Evolutionary conservation across 2,329 filamentous ascomycete species (phyloP).

Genomic region (Simplicillium aogashimaense): DNA sequence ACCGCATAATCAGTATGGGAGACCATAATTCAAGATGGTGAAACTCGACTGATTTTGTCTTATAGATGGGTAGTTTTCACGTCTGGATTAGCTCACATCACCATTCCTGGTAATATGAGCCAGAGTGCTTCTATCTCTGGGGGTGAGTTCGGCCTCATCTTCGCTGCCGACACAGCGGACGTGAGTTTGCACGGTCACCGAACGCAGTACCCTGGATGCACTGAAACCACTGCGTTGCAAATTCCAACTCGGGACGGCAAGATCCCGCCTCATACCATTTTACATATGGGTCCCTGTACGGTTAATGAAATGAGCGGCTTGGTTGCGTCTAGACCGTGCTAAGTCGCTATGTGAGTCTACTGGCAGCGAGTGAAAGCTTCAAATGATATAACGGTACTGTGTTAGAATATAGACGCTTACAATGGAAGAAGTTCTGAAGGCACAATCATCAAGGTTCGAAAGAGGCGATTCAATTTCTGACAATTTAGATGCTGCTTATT

Average conservation of each 20-base stretch:
- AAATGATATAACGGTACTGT: too few species aligned
- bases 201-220: conserved; percentile 26
- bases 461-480: too few species aligned
- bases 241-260: conserved; percentile 4
- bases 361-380: too few species aligned
- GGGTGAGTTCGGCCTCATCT: conserved; percentile 28
- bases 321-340: too few species aligned
- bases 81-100: conserved; percentile 28
- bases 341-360: too few species aligned
- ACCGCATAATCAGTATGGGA: conserved; percentile 27
- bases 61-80: conserved; percentile 24
- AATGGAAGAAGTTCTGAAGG: too few species aligned
- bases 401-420: too few species aligned
- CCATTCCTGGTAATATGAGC: conserved; percentile 24
- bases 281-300: conserved; percentile 1
- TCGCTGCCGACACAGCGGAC: conserved; percentile 30
- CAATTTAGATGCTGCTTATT: too few species aligned
- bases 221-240: conserved; percentile 23
- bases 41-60: neutral
- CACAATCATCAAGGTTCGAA: too few species aligned
- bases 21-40: neutral
- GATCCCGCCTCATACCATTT: conserved; percentile 5
- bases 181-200: conserved; percentile 28
- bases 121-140: conserved; percentile 26
- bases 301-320: neutral